Conservation (phyloP, 2,329 filamentous ascomycete genomes). For the Coniosporium tulheliwenetii region DNA sequence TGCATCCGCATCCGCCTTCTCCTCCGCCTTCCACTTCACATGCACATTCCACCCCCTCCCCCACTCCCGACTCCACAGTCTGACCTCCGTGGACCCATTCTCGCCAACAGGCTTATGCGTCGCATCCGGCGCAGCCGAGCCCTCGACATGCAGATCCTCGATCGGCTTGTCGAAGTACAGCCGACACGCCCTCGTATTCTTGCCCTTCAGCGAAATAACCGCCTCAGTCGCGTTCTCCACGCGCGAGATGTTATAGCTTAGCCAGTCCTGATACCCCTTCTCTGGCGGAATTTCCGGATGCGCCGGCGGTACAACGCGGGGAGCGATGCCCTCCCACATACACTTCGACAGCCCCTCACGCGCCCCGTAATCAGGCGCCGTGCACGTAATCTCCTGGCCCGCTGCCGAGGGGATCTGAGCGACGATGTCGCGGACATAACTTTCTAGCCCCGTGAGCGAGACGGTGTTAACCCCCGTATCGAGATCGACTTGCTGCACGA, state of each 20-base stretch:
- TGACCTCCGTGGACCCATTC: slow-evolving; percentile 49
- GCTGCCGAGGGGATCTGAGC: slow-evolving; percentile 53
- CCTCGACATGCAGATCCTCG: slow-evolving; percentile 46
- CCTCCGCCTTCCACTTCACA: slow-evolving; percentile 42
- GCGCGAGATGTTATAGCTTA: slow-evolving; percentile 47
- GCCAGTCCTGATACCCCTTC: slow-evolving; percentile 38
- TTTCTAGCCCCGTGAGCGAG: slow-evolving; percentile 50
- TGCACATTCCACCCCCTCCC: slow-evolving; percentile 61
- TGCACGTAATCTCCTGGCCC: slow-evolving; percentile 35
- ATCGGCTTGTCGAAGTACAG: slow-evolving; percentile 57
- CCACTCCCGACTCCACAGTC: slow-evolving; percentile 75
- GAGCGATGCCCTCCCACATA: slow-evolving; percentile 52
- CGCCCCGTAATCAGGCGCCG: slow-evolving; percentile 22
- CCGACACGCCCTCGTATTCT: slow-evolving; percentile 66
- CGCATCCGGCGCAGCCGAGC: slow-evolving; percentile 41
- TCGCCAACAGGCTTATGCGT: slow-evolving; percentile 50
- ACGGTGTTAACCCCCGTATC: slow-evolving; percentile 54
- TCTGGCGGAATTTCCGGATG: slow-evolving; percentile 1
- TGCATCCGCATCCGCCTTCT: too few species aligned
- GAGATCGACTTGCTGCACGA: slow-evolving; percentile 67
- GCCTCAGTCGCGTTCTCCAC: slow-evolving; percentile 27
- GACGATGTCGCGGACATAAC: slow-evolving; percentile 53
- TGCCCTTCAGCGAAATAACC: slow-evolving; percentile 49
- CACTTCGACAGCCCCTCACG: slow-evolving; percentile 46
- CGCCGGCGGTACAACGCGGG: slow-evolving; percentile 40